Evolutionary conservation across 257 asterid genomes (phyloP).

Genomic region (Salvia miltiorrhiza): DNA sequence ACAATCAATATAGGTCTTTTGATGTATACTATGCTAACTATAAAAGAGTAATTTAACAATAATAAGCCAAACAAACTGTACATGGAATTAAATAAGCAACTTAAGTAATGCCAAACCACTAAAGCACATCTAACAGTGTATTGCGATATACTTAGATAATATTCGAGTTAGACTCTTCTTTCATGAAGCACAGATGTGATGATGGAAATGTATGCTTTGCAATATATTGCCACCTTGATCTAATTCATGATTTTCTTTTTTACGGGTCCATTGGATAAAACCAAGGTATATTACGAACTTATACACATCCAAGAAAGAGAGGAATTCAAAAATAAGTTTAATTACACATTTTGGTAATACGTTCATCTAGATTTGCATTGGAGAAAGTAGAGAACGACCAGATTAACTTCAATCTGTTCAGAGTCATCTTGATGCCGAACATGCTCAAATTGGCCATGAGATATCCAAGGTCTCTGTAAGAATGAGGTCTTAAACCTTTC

Average conservation of each 20-base stretch:
- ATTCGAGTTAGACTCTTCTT: not conserved
- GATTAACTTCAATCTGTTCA: slow-evolving; percentile 33
- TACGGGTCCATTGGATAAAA: slow-evolving; percentile 1
- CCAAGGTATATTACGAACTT: not conserved
- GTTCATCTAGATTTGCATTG: slow-evolving; percentile 1
- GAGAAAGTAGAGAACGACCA: slow-evolving; percentile 36
- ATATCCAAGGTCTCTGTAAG: slow-evolving; percentile 46
- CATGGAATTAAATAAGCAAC: not conserved
- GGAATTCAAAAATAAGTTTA: slow-evolving; percentile 10
- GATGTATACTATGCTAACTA: not conserved
- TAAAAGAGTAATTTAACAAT: slow-evolving; percentile 1
- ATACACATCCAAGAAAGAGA: not conserved
- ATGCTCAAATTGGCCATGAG: slow-evolving; percentile 28
- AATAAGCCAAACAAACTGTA: not conserved
- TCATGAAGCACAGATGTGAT: not conserved
- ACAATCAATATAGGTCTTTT: not conserved
- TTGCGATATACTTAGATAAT: not conserved
- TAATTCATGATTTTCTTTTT: not conserved
- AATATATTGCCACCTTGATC: not conserved
- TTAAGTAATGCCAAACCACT: not conserved
- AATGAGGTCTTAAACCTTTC: slow-evolving; percentile 40
- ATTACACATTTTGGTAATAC: not conserved
- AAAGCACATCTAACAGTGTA: not conserved
- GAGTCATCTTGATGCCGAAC: slow-evolving; percentile 30
- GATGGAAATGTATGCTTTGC: not conserved